phyloP scores from a whole-genome alignment of 345 rosid genomes.

The Eucalyptus pumila region DNA sequence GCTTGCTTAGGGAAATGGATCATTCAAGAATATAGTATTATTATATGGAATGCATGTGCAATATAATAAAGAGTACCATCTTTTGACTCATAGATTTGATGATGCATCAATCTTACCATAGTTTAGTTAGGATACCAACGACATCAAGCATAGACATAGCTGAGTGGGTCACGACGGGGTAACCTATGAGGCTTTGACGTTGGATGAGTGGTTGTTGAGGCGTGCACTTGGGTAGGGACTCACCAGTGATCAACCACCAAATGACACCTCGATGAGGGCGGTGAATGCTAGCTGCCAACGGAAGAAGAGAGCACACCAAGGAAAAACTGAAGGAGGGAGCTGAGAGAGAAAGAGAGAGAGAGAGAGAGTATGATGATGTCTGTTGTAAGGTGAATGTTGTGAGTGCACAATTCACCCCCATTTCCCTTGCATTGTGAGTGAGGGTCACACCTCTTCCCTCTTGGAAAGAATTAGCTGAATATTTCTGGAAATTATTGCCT shows the following conservation, averaged over 20 bases:
- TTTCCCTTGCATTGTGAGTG: background rate
- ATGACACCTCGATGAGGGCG: background rate
- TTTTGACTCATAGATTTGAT: background rate
- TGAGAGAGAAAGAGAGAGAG: background rate
- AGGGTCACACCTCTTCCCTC: background rate
- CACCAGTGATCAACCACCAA: background rate
- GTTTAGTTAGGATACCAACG: background rate
- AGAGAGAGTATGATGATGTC: background rate
- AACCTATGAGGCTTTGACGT: background rate
- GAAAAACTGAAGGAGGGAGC: too few relatives aligned
- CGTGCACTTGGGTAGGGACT: background rate
- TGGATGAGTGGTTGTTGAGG: background rate
- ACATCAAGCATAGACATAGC: background rate
- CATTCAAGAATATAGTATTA: background rate
- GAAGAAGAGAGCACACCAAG: too few relatives aligned
- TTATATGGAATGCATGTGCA: background rate
- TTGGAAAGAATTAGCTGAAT: background rate
- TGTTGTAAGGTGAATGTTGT: too few relatives aligned
- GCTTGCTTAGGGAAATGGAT: background rate
- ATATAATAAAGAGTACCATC: background rate
- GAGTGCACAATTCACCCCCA: background rate
- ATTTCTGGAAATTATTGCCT: background rate
- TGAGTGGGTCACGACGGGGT: background rate
- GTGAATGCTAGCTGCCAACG: too few relatives aligned
- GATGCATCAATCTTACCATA: background rate